Evolutionary conservation across 371 early-diverging fungal genomes (phyloP), one percentile per base, ranked within the genome.

Genomic region (Apophysomyces ossiformis): DNA sequence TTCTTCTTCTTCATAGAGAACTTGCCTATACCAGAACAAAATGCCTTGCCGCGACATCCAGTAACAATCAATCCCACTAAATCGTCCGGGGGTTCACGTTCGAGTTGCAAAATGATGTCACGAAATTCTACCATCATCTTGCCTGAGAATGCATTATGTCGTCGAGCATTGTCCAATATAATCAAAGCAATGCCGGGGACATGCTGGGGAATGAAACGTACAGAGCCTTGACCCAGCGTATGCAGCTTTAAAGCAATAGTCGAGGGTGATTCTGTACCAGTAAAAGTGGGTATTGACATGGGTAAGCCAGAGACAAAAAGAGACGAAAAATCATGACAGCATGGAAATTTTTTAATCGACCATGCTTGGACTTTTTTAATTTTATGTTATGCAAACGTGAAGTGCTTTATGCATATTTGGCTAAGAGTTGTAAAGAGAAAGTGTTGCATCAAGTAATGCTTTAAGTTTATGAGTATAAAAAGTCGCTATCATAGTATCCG

Each of bases 81-180:
- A 6, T 61, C 39, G 21, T 47, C 44, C 32, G 32, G 32, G 15
- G 63, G 57, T 13, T 41, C 45, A 4, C 58, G 41, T 37, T 85
- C 85, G 37, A 90, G 68, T 26, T 72, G 57, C 56, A 84, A 81
- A 8, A 90, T 78, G 18, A 73, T 68, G 47, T 88, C 80, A 0
- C 87, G 74, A 7, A 91, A 73, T 68, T 91, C 84, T 18, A 79
- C 85, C 89, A 91, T 89, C 92, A 92, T 92, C 50, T 78, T 78
- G 9, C 89, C 90, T 1, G 87, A 85, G n/a, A 91, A 64, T 1
- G 91, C 84, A 76, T 91, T 91, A 56, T 87, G 87, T 32, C 80
- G 71, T 15, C 57, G 60, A 7, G 85, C 83, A 64, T 92, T 89
- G 41, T 75, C 59, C 4, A 91, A 62, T 1, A 74, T 73, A 3